Evolutionary conservation across 495 filamentous ascomycete species (phyloP).

Genomic region (Penicillium flavigenum): DNA sequence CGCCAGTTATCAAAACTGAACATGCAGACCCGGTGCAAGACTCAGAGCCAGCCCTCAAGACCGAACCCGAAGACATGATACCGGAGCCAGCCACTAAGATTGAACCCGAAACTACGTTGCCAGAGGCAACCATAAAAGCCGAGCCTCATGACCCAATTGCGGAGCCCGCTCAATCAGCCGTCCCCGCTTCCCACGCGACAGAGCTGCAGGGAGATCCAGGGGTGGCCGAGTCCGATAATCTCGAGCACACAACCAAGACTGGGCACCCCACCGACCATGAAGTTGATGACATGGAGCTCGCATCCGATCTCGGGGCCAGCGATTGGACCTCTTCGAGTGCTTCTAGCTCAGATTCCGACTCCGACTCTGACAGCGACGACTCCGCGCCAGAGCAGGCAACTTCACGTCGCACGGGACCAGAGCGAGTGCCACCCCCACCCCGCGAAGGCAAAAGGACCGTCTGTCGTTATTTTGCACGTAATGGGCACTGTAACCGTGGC

Average conservation of each 20-base stretch:
- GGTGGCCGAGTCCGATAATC: not conserved
- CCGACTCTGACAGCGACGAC: conserved; percentile 33
- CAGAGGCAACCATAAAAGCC: not conserved
- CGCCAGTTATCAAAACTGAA: not conserved
- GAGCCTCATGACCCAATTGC: not conserved
- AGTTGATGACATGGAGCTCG: conserved; percentile 14
- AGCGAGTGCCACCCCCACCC: conserved; percentile 43
- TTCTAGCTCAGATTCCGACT: conserved; percentile 34
- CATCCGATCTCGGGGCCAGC: conserved; percentile 19
- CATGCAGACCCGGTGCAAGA: not conserved
- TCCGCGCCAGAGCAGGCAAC: conserved; percentile 45
- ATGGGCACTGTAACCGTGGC: conserved; percentile 46
- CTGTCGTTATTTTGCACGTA: conserved; percentile 49
- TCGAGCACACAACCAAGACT: conserved; percentile 25
- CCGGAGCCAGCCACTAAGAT: not conserved
- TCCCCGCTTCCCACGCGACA: not conserved
- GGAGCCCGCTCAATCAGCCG: not conserved
- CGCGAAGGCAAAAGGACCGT: conserved; percentile 38
- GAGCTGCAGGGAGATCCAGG: not conserved
- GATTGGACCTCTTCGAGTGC: conserved; percentile 43
- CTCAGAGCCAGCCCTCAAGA: not conserved
- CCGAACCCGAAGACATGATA: not conserved
- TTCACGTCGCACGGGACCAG: conserved; percentile 43
- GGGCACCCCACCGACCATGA: conserved; percentile 7
- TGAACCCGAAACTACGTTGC: not conserved